phyloP scores from a whole-genome alignment of 163 green algal genomes.

The Chlorella variabilis region DNA sequence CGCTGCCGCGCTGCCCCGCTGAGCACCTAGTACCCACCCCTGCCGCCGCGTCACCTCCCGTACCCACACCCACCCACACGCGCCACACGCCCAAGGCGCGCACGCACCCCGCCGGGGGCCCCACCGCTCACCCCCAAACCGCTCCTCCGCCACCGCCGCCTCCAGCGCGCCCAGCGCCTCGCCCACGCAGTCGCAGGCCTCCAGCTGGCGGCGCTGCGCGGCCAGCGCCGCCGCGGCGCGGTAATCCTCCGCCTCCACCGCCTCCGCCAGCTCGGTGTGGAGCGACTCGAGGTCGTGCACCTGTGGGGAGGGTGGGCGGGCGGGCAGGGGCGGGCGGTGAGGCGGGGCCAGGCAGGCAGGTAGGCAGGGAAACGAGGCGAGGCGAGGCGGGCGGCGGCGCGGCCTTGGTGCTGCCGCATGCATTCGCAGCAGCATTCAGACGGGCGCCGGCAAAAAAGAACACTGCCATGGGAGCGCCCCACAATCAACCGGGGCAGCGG shows the following conservation, averaged over 20 bases:
- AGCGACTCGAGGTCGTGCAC: slow-evolving; percentile 37
- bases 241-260: slow-evolving; percentile 58
- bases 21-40: too few species aligned
- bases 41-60: too few species aligned
- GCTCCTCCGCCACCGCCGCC: slow-evolving; percentile 67
- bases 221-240: slow-evolving; percentile 45
- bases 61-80: too few species aligned
- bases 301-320: not conserved
- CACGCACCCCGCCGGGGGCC: too few species aligned
- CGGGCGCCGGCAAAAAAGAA: too few species aligned
- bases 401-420: too few species aligned
- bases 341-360: not conserved
- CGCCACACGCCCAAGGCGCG: too few species aligned
- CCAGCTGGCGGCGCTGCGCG: slow-evolving; percentile 37
- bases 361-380: not conserved
- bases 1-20: too few species aligned
- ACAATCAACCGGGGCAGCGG: too few species aligned
- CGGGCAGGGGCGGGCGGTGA: not conserved
- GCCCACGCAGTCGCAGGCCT: slow-evolving; percentile 35
- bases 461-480: too few species aligned
- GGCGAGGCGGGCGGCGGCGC: too few species aligned
- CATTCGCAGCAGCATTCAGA: too few species aligned
- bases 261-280: slow-evolving; percentile 48
- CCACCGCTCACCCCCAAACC: slow-evolving; percentile 55
- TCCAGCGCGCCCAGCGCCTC: slow-evolving; percentile 50